phyloP scores from a whole-genome alignment of 2,329 filamentous ascomycete genomes.

The Paracorniculantispora psalliotae region DNA sequence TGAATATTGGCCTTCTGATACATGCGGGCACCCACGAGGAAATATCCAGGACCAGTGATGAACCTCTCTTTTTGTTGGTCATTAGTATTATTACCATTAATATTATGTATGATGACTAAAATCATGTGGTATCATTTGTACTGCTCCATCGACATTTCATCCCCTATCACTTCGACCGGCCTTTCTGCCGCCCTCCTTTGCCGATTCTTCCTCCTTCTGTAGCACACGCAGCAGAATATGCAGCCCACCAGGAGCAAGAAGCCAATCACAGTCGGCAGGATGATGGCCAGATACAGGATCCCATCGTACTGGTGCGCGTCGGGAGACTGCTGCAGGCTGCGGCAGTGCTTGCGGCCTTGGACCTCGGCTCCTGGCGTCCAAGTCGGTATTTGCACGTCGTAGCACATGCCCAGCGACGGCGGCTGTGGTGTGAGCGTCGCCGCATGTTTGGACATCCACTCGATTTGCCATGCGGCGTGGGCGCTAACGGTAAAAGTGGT shows the following conservation, averaged over 20 bases:
- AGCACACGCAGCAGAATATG: conserved; percentile 3
- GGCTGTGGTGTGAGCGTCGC: background rate
- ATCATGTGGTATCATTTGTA: background rate
- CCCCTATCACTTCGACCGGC: background rate
- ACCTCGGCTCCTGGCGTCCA: conserved; percentile 2
- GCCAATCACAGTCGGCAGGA: background rate
- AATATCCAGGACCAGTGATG: background rate
- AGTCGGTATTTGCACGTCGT: conserved; percentile 1
- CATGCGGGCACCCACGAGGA: background rate
- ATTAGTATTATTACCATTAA: background rate
- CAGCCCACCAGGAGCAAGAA: background rate
- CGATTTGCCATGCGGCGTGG: background rate
- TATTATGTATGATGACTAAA: background rate
- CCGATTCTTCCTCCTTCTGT: background rate
- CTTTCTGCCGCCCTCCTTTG: background rate
- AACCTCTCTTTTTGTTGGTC: background rate
- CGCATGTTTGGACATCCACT: background rate
- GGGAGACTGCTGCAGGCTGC: background rate
- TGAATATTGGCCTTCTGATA: background rate
- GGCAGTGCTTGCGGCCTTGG: background rate
- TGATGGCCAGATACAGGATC: background rate
- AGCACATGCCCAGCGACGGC: background rate
- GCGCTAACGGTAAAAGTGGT: background rate
- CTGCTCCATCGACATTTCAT: background rate
- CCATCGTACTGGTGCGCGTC: background rate